Conservation (phyloP, 1,284 basidiomycete genomes). For the Earliella scabrosa region DNA sequence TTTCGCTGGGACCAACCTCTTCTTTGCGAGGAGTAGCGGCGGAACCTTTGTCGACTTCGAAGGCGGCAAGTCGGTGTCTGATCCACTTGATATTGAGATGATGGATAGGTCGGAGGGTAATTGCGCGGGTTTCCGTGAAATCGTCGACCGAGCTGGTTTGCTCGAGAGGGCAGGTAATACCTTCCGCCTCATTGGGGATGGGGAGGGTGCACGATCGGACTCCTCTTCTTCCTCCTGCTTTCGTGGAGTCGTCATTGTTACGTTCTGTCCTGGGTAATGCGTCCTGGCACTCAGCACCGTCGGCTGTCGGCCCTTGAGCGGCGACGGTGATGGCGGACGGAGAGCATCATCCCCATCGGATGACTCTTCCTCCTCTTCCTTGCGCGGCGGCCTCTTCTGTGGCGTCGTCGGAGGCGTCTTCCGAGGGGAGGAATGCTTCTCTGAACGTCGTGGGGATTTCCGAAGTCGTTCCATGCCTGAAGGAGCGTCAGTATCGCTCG, state of each 20-base stretch:
- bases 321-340: conserved; percentile 19
- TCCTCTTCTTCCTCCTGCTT: conserved; percentile 18
- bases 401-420: background rate
- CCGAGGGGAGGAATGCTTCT: conserved; percentile 29
- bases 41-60: conserved; percentile 8
- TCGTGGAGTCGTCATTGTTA: background rate
- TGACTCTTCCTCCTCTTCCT: conserved; percentile 17
- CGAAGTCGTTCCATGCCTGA: conserved; percentile 15
- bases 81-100: conserved; percentile 39
- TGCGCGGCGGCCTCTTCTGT: background rate
- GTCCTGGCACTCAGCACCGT: background rate
- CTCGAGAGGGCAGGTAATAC: background rate
- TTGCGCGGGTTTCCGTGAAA: conserved; percentile 5
- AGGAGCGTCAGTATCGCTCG: conserved; percentile 6
- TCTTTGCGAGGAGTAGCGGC: conserved; percentile 23
- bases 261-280: background rate
- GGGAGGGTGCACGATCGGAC: conserved; percentile 16
- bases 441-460: conserved; percentile 33
- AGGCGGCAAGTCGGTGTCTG: conserved; percentile 22
- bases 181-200: conserved; percentile 11
- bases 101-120: conserved; percentile 25
- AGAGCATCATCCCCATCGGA: background rate
- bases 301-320: conserved; percentile 9
- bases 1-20: conserved; percentile 4
- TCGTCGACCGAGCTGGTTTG: conserved; percentile 3